Evolutionary conservation across 2,329 filamentous ascomycete species (phyloP).

Genomic region (Dothiorella sarmentorum): DNA sequence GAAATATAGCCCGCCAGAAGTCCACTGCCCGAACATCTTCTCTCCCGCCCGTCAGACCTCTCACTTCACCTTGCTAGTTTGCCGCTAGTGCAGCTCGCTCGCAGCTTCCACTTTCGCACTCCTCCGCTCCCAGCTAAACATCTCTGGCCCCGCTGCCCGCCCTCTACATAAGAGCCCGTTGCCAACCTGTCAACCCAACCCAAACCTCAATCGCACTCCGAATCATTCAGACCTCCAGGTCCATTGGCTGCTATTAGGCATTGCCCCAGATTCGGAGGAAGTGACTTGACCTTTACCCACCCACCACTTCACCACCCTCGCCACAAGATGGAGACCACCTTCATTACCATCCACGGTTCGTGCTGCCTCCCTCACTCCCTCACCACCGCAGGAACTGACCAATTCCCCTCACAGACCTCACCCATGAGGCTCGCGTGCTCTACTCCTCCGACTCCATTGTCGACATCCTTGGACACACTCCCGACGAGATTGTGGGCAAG

Average conservation of each 20-base stretch:
- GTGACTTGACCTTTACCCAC: background rate
- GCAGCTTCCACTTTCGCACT: background rate
- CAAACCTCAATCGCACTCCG: slow-evolving; percentile 1
- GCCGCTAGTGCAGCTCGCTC: background rate
- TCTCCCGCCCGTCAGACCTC: background rate
- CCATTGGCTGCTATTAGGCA: slow-evolving; percentile 17
- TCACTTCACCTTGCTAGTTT: background rate
- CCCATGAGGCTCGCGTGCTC: slow-evolving; percentile 71
- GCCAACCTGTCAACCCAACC: background rate
- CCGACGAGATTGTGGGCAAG: slow-evolving; percentile 69
- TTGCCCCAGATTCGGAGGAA: slow-evolving; percentile 13
- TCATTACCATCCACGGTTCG: slow-evolving; percentile 84
- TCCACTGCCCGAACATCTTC: background rate
- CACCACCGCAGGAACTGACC: slow-evolving; percentile 15
- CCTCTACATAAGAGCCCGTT: too few relatives aligned
- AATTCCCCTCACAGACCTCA: slow-evolving; percentile 58
- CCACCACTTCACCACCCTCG: background rate
- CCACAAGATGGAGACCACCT: slow-evolving; percentile 70
- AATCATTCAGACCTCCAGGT: slow-evolving; percentile 11
- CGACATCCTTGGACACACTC: slow-evolving; percentile 77
- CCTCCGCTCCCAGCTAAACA: too few relatives aligned
- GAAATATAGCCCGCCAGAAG: slow-evolving; percentile 4
- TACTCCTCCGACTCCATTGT: slow-evolving; percentile 81
- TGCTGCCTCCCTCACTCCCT: background rate
- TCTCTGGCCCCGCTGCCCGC: too few relatives aligned